Evolutionary conservation across 2,329 filamentous ascomycete species (phyloP).

Genomic region (Aspergillus alliaceus): DNA sequence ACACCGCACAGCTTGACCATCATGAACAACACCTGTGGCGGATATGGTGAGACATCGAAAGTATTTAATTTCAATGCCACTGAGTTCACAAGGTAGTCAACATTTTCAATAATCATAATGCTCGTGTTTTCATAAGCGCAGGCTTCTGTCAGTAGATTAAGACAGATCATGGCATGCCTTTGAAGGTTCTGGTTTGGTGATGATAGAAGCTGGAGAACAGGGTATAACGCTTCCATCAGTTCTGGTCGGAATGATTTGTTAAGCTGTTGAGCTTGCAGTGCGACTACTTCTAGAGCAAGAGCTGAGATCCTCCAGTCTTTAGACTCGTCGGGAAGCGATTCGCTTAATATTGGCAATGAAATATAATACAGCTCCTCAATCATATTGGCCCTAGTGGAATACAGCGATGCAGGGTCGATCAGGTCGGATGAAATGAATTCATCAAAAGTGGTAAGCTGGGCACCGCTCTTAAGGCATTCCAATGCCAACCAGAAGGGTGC

Average conservation of each 20-base stretch:
- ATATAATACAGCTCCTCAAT: slow-evolving; percentile 47
- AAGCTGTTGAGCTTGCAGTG: slow-evolving; percentile 70
- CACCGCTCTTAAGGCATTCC: slow-evolving; percentile 64
- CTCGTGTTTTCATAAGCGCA: slow-evolving; percentile 75
- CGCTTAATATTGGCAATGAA: slow-evolving; percentile 41
- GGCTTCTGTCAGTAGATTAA: slow-evolving; percentile 74
- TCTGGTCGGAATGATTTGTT: slow-evolving; percentile 73
- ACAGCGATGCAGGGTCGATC: slow-evolving; percentile 28
- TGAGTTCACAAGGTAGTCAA: slow-evolving; percentile 94
- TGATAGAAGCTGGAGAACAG: slow-evolving; percentile 83
- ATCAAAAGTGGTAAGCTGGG: slow-evolving; percentile 57
- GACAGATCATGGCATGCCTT: slow-evolving; percentile 75
- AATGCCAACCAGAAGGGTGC: slow-evolving; percentile 80
- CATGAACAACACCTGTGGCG: slow-evolving; percentile 88
- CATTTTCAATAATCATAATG: slow-evolving; percentile 82
- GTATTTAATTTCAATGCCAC: slow-evolving; percentile 86
- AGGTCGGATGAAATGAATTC: slow-evolving; percentile 63
- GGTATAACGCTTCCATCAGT: slow-evolving; percentile 87
- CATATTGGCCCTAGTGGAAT: slow-evolving; percentile 32
- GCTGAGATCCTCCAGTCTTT: slow-evolving; percentile 73
- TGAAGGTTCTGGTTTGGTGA: slow-evolving; percentile 68
- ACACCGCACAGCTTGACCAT: slow-evolving; percentile 88
- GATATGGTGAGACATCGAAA: slow-evolving; percentile 87
- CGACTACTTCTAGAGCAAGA: slow-evolving; percentile 76
- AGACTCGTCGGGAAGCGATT: slow-evolving; percentile 37